phyloP scores from a whole-genome alignment of 352 stramenopile species.

The Phytophthora litchii region DNA sequence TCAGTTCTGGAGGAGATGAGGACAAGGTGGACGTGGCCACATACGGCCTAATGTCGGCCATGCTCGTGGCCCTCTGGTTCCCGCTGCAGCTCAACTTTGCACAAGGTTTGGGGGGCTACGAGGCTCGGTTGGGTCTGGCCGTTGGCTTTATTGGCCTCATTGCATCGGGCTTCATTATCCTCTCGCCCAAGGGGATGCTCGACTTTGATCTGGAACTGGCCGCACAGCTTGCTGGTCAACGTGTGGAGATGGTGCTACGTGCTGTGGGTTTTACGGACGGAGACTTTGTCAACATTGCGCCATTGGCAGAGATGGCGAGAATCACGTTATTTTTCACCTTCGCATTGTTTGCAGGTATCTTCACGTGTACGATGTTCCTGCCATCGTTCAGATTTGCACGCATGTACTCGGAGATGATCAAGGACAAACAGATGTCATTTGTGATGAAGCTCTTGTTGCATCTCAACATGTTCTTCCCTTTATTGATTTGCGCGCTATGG shows the following conservation, averaged over 20 bases:
- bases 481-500: slow-evolving; percentile 63
- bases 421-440: slow-evolving; percentile 36
- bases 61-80: slow-evolving; percentile 78
- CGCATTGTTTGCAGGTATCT: slow-evolving; percentile 52
- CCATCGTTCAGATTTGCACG: slow-evolving; percentile 78
- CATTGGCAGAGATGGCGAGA: slow-evolving; percentile 30
- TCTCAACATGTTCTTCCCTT: slow-evolving; percentile 70
- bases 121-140: slow-evolving; percentile 60
- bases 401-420: slow-evolving; percentile 80
- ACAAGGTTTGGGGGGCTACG: slow-evolving; percentile 62
- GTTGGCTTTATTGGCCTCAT: slow-evolving; percentile 67
- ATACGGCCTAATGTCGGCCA: slow-evolving; percentile 66
- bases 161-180: slow-evolving; percentile 61
- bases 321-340: slow-evolving; percentile 42
- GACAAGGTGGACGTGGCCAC: slow-evolving; percentile 58
- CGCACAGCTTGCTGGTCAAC: slow-evolving; percentile 36
- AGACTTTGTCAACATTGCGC: slow-evolving; percentile 57
- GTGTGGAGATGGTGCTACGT: slow-evolving; percentile 57
- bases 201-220: slow-evolving; percentile 76
- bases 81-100: slow-evolving; percentile 76
- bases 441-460: slow-evolving; percentile 62
- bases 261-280: slow-evolving; percentile 64
- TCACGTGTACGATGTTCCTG: slow-evolving; percentile 70
- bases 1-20: slow-evolving; percentile 8
- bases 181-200: slow-evolving; percentile 59